phyloP scores from a whole-genome alignment of 495 filamentous ascomycete genomes.

The Podospora tetraspora region DNA sequence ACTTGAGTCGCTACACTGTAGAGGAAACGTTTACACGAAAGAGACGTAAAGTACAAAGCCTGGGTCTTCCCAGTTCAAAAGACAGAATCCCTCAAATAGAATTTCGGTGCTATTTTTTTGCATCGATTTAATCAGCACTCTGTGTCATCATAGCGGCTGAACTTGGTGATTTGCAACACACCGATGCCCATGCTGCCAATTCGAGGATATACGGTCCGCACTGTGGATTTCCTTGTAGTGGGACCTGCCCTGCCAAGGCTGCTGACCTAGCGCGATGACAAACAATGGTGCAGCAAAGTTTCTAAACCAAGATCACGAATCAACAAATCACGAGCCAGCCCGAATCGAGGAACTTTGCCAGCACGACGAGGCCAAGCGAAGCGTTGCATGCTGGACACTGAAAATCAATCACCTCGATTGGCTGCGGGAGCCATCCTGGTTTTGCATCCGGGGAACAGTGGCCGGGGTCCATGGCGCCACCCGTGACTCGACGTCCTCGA shows the following conservation, averaged over 20 bases:
- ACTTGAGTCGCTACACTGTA: not conserved
- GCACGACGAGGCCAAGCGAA: not conserved
- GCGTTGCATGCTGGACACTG: not conserved
- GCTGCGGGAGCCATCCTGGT: not conserved
- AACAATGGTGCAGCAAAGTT: not conserved
- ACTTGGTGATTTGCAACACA: too few relatives aligned
- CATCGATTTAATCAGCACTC: not conserved
- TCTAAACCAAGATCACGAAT: not conserved
- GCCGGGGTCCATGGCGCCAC: not conserved
- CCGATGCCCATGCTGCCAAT: not conserved
- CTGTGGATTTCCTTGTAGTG: not conserved
- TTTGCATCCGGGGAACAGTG: not conserved
- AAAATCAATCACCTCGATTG: not conserved
- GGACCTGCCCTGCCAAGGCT: not conserved
- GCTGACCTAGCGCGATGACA: not conserved
- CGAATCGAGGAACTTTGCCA: not conserved
- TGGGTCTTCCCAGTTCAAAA: too few relatives aligned
- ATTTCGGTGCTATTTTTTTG: not conserved
- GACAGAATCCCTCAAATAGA: not conserved
- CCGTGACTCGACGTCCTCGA: not conserved
- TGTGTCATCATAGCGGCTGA: not conserved
- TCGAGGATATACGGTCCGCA: not conserved
- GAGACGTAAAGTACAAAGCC: not conserved
- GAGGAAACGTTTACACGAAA: not conserved
- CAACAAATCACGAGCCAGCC: not conserved